Conservation (phyloP, 2,329 filamentous ascomycete species). For the Calonectria honghensis region DNA sequence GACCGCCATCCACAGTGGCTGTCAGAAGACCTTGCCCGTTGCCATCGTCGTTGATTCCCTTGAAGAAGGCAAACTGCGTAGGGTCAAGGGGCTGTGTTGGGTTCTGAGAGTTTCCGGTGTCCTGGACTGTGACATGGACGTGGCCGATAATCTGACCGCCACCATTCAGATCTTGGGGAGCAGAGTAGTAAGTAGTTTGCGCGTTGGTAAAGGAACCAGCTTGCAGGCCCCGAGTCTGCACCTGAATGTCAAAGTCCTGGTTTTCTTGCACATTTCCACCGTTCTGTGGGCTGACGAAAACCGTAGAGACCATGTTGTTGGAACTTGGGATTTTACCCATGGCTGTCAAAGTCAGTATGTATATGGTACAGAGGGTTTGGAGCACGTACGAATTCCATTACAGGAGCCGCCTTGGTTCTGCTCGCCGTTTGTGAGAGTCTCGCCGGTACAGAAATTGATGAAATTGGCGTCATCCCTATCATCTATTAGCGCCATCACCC, state of each 20-base stretch:
- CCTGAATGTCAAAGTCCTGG: slow-evolving; percentile 71
- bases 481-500: slow-evolving; percentile 37
- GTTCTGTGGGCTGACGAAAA: slow-evolving; percentile 73
- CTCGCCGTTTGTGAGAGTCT: slow-evolving; percentile 76
- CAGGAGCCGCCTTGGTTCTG: slow-evolving; percentile 77
- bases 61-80: slow-evolving; percentile 76
- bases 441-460: slow-evolving; percentile 76
- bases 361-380: neutral
- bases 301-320: slow-evolving; percentile 74
- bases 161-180: slow-evolving; percentile 72
- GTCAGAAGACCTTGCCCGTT: slow-evolving; percentile 73
- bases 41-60: slow-evolving; percentile 78
- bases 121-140: slow-evolving; percentile 76
- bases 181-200: slow-evolving; percentile 75
- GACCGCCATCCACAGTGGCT: slow-evolving; percentile 73
- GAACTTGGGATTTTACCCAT: slow-evolving; percentile 77
- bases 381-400: slow-evolving; percentile 75
- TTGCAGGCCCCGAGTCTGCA: slow-evolving; percentile 72
- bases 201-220: slow-evolving; percentile 78
- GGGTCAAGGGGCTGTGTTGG: slow-evolving; percentile 72
- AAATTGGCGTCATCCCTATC: slow-evolving; percentile 76
- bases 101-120: slow-evolving; percentile 70
- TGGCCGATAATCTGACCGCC: slow-evolving; percentile 74
- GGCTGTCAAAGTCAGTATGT: slow-evolving; percentile 59
- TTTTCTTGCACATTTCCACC: slow-evolving; percentile 68